Evolutionary conservation across 2,329 filamentous ascomycete genomes (phyloP), one percentile per base, ranked within the genome.

Genomic region (Monosporascus cannonballus): DNA sequence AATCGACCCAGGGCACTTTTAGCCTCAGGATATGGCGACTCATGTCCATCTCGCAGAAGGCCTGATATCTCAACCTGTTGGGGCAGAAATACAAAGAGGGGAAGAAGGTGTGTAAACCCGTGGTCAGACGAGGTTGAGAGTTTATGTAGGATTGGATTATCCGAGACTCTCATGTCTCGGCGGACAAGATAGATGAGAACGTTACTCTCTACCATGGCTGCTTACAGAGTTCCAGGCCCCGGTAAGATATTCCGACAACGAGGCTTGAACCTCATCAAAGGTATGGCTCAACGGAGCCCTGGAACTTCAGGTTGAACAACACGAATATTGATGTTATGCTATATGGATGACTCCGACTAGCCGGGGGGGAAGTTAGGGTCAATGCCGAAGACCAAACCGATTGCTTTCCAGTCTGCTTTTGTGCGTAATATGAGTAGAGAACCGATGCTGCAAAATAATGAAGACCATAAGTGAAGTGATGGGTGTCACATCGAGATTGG

Each of bases 21-120:
- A 3, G 88, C 86, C 61, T 84, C 80, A 0, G 84, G 84, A 56
- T 87, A 91, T 0, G 89, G 89, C 6, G 78, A 87, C 48, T 73
- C 69, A 48, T 70, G 61, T 11, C 74, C 71, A 46, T 77, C 66
- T 15, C 71, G 69, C n/a, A 92, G 70, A 61, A 93, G 89, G 2
- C 89, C 89, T 0, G 85, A 87, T 1, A 89, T 75, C 64, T 93
- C 88, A 22, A 92, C 72, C 60, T 93, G 87, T 49, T 87, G 76
- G 3, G 86, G 79, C 0, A 83, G 76, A 49, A 91, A 83, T 20
- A 90, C 73, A 63, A 85, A 89, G 41, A 90, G 69, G 7, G 89
- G 89, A 1, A 93, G 73, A 1, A 92, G 66, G 64, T 92, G 86
- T 1, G 85, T 88, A 61, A 78, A 84, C 4, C 73, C 75, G 64